A percentile compares a stretch with the other conserved stretches of the same genome.
phyloP scores from a whole-genome alignment of 345 rosid genomes.

The Eucalyptus sp. region DNA sequence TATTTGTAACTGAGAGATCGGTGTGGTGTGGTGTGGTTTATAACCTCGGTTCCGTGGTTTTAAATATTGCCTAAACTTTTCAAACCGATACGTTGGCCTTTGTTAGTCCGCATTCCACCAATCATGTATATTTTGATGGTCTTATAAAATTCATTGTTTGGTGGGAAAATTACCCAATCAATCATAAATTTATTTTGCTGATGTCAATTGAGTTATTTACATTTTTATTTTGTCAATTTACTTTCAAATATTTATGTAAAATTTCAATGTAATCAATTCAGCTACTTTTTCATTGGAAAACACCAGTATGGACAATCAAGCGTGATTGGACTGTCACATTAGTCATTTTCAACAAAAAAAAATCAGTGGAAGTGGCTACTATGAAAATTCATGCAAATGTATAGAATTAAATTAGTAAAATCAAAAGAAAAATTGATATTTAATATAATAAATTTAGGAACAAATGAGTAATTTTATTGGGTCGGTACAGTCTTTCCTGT shows the following conservation, averaged over 20 bases:
- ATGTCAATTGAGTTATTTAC: background rate
- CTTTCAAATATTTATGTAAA: rapidly evolving
- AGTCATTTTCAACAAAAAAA: background rate
- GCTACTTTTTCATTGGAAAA: too few relatives aligned
- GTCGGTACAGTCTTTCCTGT: background rate
- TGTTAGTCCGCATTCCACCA: background rate
- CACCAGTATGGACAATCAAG: rapidly evolving
- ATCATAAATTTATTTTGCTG: rapidly evolving
- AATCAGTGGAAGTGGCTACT: rapidly evolving
- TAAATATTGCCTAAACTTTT: background rate
- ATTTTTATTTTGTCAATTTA: background rate
- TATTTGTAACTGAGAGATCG: background rate
- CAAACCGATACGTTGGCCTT: background rate
- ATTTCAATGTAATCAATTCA: rapidly evolving
- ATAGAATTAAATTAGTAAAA: background rate
- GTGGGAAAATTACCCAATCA: background rate
- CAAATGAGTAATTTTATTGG: background rate
- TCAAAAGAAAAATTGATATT: background rate
- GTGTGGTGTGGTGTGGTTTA: background rate
- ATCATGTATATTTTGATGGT: background rate
- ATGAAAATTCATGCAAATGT: background rate
- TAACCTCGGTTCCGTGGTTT: background rate
- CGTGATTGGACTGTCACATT: rapidly evolving
- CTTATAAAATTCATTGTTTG: background rate
- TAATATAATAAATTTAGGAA: background rate